Evolutionary conservation across 768 basidiomycete genomes (phyloP).

Genomic region (Russula lepida): DNA sequence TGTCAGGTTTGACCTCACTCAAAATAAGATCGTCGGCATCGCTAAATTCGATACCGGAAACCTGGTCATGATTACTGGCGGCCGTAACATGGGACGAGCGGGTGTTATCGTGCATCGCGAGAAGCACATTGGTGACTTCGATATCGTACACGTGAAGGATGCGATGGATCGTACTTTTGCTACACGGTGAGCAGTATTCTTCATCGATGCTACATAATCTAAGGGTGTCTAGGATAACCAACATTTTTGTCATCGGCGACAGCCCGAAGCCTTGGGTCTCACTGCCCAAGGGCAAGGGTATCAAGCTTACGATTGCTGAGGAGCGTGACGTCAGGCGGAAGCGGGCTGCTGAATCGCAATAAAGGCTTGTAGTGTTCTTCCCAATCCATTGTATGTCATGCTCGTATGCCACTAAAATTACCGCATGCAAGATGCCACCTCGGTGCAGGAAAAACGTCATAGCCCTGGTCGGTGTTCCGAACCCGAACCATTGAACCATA

Average conservation of each 20-base stretch:
- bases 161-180: constrained; percentile 93
- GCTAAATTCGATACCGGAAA: constrained; percentile 97
- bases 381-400: constrained; percentile 21
- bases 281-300: constrained; percentile 94
- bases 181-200: constrained; percentile 62
- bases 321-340: constrained; percentile 91
- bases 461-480: neutral
- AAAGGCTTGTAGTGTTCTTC: constrained; percentile 14
- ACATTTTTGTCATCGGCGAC: constrained; percentile 98
- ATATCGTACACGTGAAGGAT: constrained; percentile 97
- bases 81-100: constrained; percentile 98
- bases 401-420: constrained; percentile 25
- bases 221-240: constrained; percentile 58
- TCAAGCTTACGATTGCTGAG: constrained; percentile 94
- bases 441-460: neutral
- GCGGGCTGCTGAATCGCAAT: constrained; percentile 60
- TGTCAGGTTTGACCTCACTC: constrained; percentile 92
- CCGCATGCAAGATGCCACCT: constrained; percentile 5
- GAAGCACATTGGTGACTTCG: constrained; percentile 97
- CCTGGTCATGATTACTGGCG: constrained; percentile 95
- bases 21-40: constrained; percentile 86
- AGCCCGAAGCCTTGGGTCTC: constrained; percentile 95
- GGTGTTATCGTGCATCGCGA: constrained; percentile 95
- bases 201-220: neutral
- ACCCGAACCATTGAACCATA: neutral